A percentile compares a stretch with the other conserved stretches of the same genome.
These are phyloP conservation scores for Aspergillus bombycis DNA, from an alignment of 2,329 filamentous ascomycete genomes.

Conservation along the genomic window DNA sequence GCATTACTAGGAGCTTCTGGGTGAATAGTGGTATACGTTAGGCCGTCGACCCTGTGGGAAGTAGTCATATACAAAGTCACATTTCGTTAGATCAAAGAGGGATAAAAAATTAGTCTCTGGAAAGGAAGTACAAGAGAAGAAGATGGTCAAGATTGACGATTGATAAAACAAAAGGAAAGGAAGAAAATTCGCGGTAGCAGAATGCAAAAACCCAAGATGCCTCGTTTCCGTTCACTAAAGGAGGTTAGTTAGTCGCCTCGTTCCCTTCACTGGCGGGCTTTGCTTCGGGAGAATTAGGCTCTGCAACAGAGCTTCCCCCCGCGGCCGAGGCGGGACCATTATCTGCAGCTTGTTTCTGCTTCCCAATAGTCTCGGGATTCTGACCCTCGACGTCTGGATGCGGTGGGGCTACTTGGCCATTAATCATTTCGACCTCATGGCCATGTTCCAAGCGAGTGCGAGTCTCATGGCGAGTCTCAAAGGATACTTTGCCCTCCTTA, in stretches of 20 bases:
- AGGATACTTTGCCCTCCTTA: slow-evolving; percentile 83
- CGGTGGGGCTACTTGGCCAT: slow-evolving; percentile 51
- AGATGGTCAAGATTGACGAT: slow-evolving; percentile 4
- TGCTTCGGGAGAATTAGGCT: slow-evolving; percentile 41
- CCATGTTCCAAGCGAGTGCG: slow-evolving; percentile 77
- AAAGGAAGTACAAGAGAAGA: slow-evolving; percentile 22
- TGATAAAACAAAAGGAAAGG: slow-evolving; percentile 13
- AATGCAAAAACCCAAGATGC: slow-evolving; percentile 16
- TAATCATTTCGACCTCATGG: slow-evolving; percentile 65
- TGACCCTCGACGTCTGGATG: slow-evolving; percentile 62
- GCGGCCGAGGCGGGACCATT: slow-evolving; percentile 45
- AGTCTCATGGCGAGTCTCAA: slow-evolving; percentile 96
- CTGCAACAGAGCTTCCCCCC: slow-evolving; percentile 42
- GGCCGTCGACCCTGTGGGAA: not conserved
- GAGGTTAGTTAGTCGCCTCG: slow-evolving; percentile 45
- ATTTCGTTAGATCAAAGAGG: slow-evolving; percentile 21
- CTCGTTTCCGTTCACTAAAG: slow-evolving; percentile 23
- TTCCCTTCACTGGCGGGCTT: slow-evolving; percentile 53
- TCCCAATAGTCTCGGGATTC: slow-evolving; percentile 59
- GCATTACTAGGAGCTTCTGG: slow-evolving; percentile 15
- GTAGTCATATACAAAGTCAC: slow-evolving; percentile 20
- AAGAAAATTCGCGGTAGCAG: slow-evolving; percentile 12
- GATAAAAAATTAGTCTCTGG: slow-evolving; percentile 16
- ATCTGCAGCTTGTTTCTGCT: slow-evolving; percentile 38
- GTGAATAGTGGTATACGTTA: slow-evolving; percentile 7